phyloP scores from a whole-genome alignment of 805 yeast species.

The Lachancea sp. region DNA sequence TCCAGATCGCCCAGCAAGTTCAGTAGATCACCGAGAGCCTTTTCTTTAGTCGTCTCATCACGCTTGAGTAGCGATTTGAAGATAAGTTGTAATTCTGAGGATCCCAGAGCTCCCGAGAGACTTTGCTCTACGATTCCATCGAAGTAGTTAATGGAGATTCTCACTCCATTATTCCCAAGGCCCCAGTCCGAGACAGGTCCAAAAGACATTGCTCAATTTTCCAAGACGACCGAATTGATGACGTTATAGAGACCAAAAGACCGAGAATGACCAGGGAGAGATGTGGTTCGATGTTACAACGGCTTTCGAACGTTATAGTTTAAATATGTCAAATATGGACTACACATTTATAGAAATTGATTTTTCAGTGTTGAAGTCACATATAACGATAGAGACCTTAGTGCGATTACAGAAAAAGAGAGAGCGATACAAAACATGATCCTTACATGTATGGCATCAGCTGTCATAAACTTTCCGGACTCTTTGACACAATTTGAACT shows the following conservation, averaged over 20 bases:
- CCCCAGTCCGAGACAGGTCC: conserved; percentile 28
- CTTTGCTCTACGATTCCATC: conserved; percentile 73
- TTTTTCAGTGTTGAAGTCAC: too few relatives aligned
- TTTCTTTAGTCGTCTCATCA: conserved; percentile 80
- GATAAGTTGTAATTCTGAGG: conserved; percentile 43
- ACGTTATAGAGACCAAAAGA: too few relatives aligned
- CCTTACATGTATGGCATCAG: too few relatives aligned
- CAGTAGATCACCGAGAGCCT: conserved; percentile 56
- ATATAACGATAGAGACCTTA: too few relatives aligned
- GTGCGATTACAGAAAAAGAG: too few relatives aligned
- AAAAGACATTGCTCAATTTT: conserved; percentile 22
- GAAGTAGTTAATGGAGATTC: conserved; percentile 65
- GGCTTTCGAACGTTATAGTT: too few relatives aligned
- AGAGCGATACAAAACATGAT: too few relatives aligned
- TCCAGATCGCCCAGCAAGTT: conserved; percentile 25
- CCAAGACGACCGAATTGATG: too few relatives aligned
- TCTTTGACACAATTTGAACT: too few relatives aligned
- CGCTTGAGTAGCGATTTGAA: conserved; percentile 73
- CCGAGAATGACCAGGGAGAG: not conserved
- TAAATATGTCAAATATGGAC: too few relatives aligned
- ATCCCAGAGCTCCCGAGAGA: conserved; percentile 39
- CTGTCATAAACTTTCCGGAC: too few relatives aligned
- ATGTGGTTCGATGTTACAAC: not conserved
- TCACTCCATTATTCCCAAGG: conserved; percentile 39
- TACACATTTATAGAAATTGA: too few relatives aligned